These are phyloP conservation scores for Echium plantagineum DNA, from an alignment of 257 asterid species.

Conservation along the genomic window DNA sequence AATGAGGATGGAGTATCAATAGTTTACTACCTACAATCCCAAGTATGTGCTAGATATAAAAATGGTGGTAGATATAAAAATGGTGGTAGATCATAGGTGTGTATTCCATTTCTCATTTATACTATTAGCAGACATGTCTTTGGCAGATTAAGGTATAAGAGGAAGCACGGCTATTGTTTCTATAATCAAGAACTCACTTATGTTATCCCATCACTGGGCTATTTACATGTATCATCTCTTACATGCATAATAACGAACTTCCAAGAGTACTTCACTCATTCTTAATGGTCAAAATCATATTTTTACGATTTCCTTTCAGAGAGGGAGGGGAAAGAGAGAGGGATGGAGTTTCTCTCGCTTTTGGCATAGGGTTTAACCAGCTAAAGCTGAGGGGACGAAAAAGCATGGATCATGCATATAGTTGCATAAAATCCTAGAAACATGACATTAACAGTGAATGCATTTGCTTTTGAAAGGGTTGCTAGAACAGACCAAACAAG, in stretches of 20 bases:
- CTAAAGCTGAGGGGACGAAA: no score
- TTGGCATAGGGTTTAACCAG: no score
- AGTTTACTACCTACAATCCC: no score
- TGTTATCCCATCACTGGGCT: background rate
- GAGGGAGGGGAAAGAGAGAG: background rate
- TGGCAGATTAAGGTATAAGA: background rate
- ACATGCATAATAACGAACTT: background rate
- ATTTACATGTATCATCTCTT: background rate
- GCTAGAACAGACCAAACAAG: background rate
- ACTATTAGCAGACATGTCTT: no score
- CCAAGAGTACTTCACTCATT: background rate
- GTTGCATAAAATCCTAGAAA: no score
- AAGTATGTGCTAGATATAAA: no score
- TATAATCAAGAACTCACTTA: background rate
- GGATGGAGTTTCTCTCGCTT: no score
- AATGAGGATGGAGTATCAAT: no score
- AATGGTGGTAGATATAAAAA: background rate
- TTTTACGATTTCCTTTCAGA: background rate
- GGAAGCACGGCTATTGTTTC: background rate
- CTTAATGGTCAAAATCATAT: background rate
- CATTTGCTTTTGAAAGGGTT: background rate
- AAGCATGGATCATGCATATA: background rate
- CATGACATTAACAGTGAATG: background rate
- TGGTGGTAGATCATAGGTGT: background rate
- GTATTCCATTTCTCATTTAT: no score